Conservation (phyloP, 140 eudicot species). For the Ambrosia hybrid region DNA sequence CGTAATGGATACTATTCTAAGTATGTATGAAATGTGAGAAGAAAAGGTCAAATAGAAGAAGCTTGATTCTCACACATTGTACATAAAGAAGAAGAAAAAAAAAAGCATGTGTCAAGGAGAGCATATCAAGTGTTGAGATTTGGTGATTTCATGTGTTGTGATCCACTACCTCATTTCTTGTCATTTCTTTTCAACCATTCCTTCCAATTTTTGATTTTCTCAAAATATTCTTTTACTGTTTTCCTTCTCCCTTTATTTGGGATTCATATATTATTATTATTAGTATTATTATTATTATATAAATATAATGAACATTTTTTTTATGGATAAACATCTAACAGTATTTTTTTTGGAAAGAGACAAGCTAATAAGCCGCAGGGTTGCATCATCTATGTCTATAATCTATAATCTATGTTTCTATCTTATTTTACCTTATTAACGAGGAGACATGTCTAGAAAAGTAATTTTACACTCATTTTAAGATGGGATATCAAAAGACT, state of each 20-base stretch:
- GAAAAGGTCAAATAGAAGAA: constrained; percentile 39
- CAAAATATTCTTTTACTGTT: constrained; percentile 34
- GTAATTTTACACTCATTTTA: no score
- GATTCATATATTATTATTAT: constrained; percentile 12
- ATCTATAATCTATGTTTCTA: no score
- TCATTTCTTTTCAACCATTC: constrained; percentile 41
- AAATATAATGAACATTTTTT: no score
- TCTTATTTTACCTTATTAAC: no score
- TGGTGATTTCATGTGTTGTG: constrained; percentile 47
- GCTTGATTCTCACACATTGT: constrained; percentile 37
- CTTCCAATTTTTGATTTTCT: constrained; percentile 26
- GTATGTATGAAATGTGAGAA: background rate
- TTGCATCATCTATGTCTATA: no score
- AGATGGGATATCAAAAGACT: no score
- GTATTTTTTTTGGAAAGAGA: background rate
- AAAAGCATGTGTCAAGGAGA: constrained; percentile 36
- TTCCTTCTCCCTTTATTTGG: constrained; percentile 23
- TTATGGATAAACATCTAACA: background rate
- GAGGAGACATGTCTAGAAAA: no score
- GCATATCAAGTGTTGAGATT: constrained; percentile 41
- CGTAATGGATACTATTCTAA: no score
- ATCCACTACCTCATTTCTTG: constrained; percentile 43
- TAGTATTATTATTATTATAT: background rate
- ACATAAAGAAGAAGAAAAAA: constrained; percentile 37
- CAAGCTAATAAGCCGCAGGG: constrained; percentile 4